Percentiles rank a stretch among this genome's conserved stretches.
Conservation (phyloP, 2,329 filamentous ascomycete species). For the Fusarium solani-melongenae region DNA sequence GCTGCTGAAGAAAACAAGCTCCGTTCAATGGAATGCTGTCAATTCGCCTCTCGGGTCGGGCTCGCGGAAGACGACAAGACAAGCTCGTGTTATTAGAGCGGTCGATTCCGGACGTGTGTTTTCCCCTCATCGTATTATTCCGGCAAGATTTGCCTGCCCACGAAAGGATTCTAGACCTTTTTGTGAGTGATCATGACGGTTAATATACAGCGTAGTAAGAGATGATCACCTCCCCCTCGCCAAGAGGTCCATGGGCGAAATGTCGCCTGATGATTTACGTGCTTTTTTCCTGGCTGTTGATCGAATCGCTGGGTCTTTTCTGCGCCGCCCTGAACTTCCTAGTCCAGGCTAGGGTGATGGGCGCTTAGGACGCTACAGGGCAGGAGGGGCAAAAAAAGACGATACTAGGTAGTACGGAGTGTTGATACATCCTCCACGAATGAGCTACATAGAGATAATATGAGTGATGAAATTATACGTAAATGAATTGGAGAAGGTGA, state of each 20-base stretch:
- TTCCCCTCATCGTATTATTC: constrained; percentile 13
- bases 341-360: neutral
- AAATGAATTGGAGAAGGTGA: neutral
- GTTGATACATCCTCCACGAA: neutral
- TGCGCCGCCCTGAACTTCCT: neutral
- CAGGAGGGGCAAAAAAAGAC: neutral
- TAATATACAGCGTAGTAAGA: constrained; percentile 1
- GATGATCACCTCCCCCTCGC: constrained; percentile 22
- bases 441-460: neutral
- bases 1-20: neutral
- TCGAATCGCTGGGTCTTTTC: neutral
- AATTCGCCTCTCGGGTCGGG: neutral
- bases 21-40: neutral
- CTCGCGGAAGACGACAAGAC: neutral
- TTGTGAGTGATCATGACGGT: neutral
- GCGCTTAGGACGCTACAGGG: constrained; percentile 11
- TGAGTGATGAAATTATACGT: neutral
- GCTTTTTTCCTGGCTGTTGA: neutral
- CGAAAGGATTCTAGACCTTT: constrained; percentile 7
- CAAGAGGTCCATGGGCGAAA: constrained; percentile 20
- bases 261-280: constrained; percentile 37
- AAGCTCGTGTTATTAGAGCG: constrained; percentile 26
- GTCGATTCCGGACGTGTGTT: constrained; percentile 12
- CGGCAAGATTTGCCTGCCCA: neutral
- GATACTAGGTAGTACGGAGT: neutral